Evolutionary conservation across 805 yeast genomes (phyloP).

Genomic region (Saturnispora saitoi): DNA sequence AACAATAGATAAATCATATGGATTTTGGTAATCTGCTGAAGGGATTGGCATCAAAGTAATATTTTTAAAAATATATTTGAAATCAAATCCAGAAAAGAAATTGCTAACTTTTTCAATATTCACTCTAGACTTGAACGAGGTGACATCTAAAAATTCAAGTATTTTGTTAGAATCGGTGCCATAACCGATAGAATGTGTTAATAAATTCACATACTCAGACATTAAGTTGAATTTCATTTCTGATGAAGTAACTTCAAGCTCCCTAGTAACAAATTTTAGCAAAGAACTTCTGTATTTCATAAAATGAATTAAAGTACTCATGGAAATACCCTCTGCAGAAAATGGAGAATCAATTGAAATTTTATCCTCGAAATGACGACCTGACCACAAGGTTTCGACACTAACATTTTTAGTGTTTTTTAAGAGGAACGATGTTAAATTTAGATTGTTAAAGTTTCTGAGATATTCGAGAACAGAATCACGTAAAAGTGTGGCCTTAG

Average conservation of each 20-base stretch:
- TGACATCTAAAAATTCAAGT: slow-evolving; percentile 59
- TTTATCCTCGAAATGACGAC: slow-evolving; percentile 35
- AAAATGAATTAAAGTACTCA: slow-evolving; percentile 53
- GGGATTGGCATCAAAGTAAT: slow-evolving; percentile 25
- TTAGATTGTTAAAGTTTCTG: slow-evolving; percentile 32
- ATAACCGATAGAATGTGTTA: slow-evolving; percentile 44
- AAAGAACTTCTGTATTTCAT: slow-evolving; percentile 51
- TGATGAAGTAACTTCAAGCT: slow-evolving; percentile 48
- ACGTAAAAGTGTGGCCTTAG: slow-evolving; percentile 50
- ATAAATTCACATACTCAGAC: slow-evolving; percentile 40
- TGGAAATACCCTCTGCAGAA: slow-evolving; percentile 30
- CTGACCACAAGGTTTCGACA: slow-evolving; percentile 47
- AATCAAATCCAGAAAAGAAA: slow-evolving; percentile 30
- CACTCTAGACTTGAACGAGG: slow-evolving; percentile 46
- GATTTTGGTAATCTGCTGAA: slow-evolving; percentile 14
- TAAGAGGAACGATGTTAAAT: slow-evolving; percentile 45
- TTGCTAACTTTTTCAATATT: slow-evolving; percentile 35
- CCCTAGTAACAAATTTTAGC: slow-evolving; percentile 60
- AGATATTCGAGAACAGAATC: slow-evolving; percentile 41
- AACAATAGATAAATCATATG: slow-evolving; percentile 37
- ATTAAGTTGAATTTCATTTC: slow-evolving; percentile 34
- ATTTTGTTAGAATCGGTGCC: slow-evolving; percentile 58
- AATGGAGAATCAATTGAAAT: slow-evolving; percentile 29
- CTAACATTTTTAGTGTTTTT: slow-evolving; percentile 47
- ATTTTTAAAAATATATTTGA: slow-evolving; percentile 35